phyloP scores from a whole-genome alignment of 2,329 filamentous ascomycete species.

The Trichoderma simmonsii region DNA sequence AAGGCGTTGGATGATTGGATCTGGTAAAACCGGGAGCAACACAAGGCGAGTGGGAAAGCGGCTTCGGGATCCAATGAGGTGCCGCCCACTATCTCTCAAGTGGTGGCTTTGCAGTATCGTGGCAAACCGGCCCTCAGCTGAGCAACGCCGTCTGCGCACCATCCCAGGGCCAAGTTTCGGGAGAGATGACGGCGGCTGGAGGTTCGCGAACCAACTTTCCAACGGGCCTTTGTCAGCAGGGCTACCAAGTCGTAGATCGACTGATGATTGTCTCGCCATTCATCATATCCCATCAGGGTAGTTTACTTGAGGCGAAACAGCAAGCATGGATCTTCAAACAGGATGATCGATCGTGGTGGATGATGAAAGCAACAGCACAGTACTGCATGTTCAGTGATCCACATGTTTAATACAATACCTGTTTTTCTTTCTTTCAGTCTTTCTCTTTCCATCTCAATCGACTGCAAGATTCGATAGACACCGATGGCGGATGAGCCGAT shows the following conservation, averaged over 20 bases:
- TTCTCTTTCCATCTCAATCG: not conserved
- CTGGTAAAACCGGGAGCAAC: conserved; percentile 1
- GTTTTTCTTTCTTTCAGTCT: not conserved
- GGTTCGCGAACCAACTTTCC: not conserved
- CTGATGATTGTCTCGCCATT: not conserved
- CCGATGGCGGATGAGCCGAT: not conserved
- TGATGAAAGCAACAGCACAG: not conserved
- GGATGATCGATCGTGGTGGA: not conserved
- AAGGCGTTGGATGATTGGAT: not conserved
- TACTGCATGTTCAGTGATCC: not conserved
- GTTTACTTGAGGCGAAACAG: conserved; percentile 12
- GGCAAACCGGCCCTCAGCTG: conserved; percentile 15
- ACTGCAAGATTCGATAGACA: not conserved
- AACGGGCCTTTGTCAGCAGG: not conserved
- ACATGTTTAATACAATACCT: not conserved
- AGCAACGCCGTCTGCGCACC: conserved; percentile 10
- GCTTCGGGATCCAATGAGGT: conserved; percentile 13
- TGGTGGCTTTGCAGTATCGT: conserved; percentile 14
- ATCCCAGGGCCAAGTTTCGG: not conserved
- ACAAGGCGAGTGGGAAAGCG: conserved; percentile 5
- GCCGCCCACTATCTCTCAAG: not conserved
- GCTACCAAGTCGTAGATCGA: not conserved
- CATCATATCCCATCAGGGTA: not conserved
- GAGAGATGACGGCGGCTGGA: conserved; percentile 5
- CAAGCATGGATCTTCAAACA: conserved; percentile 12